Evolutionary conservation across 805 yeast genomes (phyloP).

Genomic region (Kodamaea fukazawae): DNA sequence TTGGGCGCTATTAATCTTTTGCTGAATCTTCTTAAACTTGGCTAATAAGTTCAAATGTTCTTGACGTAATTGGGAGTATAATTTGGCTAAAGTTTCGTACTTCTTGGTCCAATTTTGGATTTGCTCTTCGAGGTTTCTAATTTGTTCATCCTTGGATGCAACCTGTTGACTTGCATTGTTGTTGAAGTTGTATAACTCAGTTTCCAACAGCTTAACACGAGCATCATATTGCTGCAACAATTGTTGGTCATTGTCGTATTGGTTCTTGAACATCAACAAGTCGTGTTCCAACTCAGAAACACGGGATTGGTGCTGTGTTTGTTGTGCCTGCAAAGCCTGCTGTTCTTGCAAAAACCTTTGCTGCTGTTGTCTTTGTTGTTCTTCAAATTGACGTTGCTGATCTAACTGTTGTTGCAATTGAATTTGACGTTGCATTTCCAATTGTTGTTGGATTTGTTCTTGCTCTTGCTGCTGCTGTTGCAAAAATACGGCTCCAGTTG

Average conservation of each 20-base stretch:
- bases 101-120: constrained; percentile 75
- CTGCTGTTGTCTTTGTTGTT: constrained; percentile 69
- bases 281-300: constrained; percentile 83
- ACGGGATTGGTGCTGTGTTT: constrained; percentile 70
- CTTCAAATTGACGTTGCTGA: constrained; percentile 71
- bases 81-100: constrained; percentile 84
- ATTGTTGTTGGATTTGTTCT: constrained; percentile 55
- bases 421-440: constrained; percentile 59
- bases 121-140: constrained; percentile 68
- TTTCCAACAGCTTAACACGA: constrained; percentile 77
- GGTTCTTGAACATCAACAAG: constrained; percentile 67
- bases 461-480: constrained; percentile 55
- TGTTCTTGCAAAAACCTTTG: constrained; percentile 70
- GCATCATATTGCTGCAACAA: constrained; percentile 84
- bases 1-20: constrained; percentile 84
- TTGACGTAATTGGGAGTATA: constrained; percentile 87
- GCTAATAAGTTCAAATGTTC: constrained; percentile 80
- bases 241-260: constrained; percentile 81
- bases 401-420: constrained; percentile 68
- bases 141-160: constrained; percentile 71
- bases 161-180: constrained; percentile 70
- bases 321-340: constrained; percentile 51
- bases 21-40: constrained; percentile 76
- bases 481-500: constrained; percentile 49
- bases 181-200: constrained; percentile 60